Base-by-base conservation (phyloP, 768 basidiomycete species). In the Phanerochaete carnosa region DNA sequence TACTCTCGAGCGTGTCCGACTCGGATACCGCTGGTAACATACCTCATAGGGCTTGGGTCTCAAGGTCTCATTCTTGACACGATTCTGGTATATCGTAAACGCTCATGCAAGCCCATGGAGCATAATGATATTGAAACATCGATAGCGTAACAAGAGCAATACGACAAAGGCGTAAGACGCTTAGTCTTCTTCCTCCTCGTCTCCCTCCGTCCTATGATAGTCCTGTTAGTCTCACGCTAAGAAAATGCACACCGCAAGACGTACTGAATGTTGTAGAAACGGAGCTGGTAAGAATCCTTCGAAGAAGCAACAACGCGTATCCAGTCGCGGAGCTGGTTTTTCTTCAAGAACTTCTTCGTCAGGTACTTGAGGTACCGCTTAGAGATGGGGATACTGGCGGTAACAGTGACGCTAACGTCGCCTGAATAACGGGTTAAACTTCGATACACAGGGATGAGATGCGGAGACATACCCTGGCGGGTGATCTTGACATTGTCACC, bases 281-380 rank as follows among this genome's bases (percentile, higher is more conserved):
- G 85, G 66, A 99, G 88, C 71, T 95, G 88, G 79, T 98, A 99
- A 69, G 83, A 85, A 74, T 97, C 93, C 81, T 98, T 97, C 57
- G 87, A 83, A 30, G 94, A 88, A 45, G 97, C 94, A 66, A 98
- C 94, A 66, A 99, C 96, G 58, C 94, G 95, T 74, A 98, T 94
- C 92, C 94, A 98, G 79, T 98, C 95, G 66, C 95, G 89, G 69
- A 97, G 83, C 47, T 82, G 79, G 80, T 95, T 95, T 86, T 97
- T 97, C 86, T 98, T 98, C 78, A 98, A 83, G 84, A 94, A 95
- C 82, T 96, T 96, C 85, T 98, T 98, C 64, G 96, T 98, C 62
- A 98, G 83, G 79, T 98, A 99, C 79, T 98, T 98, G 74, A 98
- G 87, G 77, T 97, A 98, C 59, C 93, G 85, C 80, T 98, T 98